Evolutionary conservation across 2,329 filamentous ascomycete species (phyloP).

Genomic region (Orbilia blumenaviensis): DNA sequence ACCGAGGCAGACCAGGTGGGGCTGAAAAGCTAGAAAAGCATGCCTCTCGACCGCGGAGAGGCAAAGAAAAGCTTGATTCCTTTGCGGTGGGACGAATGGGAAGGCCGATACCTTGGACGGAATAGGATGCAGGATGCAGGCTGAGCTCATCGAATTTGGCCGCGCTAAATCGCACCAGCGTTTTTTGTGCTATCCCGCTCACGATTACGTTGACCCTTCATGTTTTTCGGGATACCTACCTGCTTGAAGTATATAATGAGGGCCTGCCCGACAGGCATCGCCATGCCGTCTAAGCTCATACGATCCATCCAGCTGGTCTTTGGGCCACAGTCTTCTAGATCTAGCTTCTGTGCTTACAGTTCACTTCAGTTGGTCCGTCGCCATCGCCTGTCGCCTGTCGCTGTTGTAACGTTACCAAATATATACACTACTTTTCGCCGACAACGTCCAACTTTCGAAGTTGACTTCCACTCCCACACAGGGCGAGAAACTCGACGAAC

Average conservation of each 20-base stretch:
- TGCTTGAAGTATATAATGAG: conserved; percentile 19
- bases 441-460: not conserved
- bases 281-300: not conserved
- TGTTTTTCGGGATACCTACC: conserved; percentile 1
- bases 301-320: not conserved
- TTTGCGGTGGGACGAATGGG: conserved; percentile 15
- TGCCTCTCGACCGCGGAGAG: not conserved
- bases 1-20: conserved; percentile 21
- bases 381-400: not conserved
- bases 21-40: conserved; percentile 10
- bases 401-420: not conserved
- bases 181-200: conserved; percentile 2
- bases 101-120: conserved; percentile 2
- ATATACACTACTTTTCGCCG: not conserved
- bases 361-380: not conserved
- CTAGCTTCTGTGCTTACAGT: not conserved
- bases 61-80: conserved; percentile 43
- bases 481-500: not conserved
- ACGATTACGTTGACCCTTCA: conserved; percentile 19
- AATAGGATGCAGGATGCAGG: conserved; percentile 27
- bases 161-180: conserved; percentile 32
- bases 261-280: conserved; percentile 6
- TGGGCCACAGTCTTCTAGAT: not conserved
- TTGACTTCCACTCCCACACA: not conserved
- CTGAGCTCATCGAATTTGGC: conserved; percentile 39